A percentile compares a stretch with the other conserved stretches of the same genome.
Conservation (phyloP, 768 basidiomycete species). For the Mycena venus region DNA sequence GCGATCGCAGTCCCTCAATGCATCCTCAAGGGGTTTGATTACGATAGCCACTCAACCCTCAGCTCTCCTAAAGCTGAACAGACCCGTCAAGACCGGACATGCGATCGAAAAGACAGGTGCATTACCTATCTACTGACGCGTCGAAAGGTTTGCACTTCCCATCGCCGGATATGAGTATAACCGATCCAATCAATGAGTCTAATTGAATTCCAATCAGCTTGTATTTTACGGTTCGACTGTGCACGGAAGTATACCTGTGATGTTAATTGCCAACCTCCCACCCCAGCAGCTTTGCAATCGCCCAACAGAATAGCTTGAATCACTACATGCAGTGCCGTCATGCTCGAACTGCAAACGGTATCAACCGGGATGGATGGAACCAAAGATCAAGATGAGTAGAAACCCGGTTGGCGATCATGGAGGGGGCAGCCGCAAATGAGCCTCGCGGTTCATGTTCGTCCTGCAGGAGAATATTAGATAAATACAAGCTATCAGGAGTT, state of each 20-base stretch:
- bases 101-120: neutral
- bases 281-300: constrained; percentile 54
- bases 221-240: neutral
- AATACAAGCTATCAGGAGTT: neutral
- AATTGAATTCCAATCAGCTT: neutral
- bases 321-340: constrained; percentile 55
- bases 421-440: constrained; percentile 36
- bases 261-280: constrained; percentile 50
- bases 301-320: constrained; percentile 50
- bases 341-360: constrained; percentile 53
- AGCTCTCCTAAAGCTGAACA: constrained; percentile 51
- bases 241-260: constrained; percentile 36
- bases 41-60: constrained; percentile 57
- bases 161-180: constrained; percentile 42
- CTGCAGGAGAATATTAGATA: neutral
- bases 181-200: constrained; percentile 44
- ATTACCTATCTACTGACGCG: constrained; percentile 45
- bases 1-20: constrained; percentile 53
- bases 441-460: constrained; percentile 37
- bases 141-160: constrained; percentile 52
- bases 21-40: constrained; percentile 54
- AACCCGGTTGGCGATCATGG: constrained; percentile 44
- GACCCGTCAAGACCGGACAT: no score
- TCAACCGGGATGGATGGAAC: constrained; percentile 55
- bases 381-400: constrained; percentile 42